A percentile compares a stretch with the other conserved stretches of the same genome.
These are phyloP conservation scores for Spiromastix sp. DNA, from an alignment of 2,329 filamentous ascomycete genomes.

Conservation along the genomic window DNA sequence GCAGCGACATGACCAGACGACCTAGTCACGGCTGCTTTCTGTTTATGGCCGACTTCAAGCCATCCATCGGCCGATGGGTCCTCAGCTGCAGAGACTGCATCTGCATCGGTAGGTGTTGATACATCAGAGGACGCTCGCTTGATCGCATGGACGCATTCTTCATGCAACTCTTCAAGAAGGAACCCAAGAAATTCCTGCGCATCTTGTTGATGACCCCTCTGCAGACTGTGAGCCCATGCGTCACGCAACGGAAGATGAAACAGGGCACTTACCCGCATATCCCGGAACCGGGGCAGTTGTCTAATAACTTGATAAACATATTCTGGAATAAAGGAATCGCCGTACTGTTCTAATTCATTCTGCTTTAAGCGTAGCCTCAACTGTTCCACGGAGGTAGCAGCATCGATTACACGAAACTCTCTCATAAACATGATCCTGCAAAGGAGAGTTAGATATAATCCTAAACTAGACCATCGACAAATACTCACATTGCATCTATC, in stretches of 20 bases:
- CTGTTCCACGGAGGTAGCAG: slow-evolving; percentile 63
- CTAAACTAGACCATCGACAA: neutral
- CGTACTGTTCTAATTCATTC: slow-evolving; percentile 79
- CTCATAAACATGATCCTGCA: slow-evolving; percentile 86
- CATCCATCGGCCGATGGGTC: slow-evolving; percentile 55
- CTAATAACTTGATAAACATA: slow-evolving; percentile 93
- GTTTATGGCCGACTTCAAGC: slow-evolving; percentile 89
- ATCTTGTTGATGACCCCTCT: slow-evolving; percentile 94
- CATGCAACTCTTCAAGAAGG: slow-evolving; percentile 80
- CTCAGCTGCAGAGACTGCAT: slow-evolving; percentile 21
- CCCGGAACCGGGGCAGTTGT: slow-evolving; percentile 74
- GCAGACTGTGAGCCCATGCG: slow-evolving; percentile 15
- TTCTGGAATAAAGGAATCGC: slow-evolving; percentile 83
- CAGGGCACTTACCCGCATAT: slow-evolving; percentile 63
- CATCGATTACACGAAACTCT: slow-evolving; percentile 79
- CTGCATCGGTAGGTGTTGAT: slow-evolving; percentile 35
- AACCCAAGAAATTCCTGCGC: slow-evolving; percentile 95
- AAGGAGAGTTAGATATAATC: slow-evolving; percentile 10
- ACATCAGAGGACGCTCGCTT: slow-evolving; percentile 40
- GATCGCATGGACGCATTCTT: slow-evolving; percentile 78
- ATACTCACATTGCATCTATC: slow-evolving; percentile 80
- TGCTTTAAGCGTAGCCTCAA: slow-evolving; percentile 64
- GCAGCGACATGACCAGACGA: slow-evolving; percentile 64
- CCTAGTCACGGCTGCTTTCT: slow-evolving; percentile 75
- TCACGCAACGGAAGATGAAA: neutral